Evolutionary conservation across 2,329 filamentous ascomycete genomes (phyloP), one percentile per base, ranked within the genome.

Genomic region (Biscogniauxia marginata): DNA sequence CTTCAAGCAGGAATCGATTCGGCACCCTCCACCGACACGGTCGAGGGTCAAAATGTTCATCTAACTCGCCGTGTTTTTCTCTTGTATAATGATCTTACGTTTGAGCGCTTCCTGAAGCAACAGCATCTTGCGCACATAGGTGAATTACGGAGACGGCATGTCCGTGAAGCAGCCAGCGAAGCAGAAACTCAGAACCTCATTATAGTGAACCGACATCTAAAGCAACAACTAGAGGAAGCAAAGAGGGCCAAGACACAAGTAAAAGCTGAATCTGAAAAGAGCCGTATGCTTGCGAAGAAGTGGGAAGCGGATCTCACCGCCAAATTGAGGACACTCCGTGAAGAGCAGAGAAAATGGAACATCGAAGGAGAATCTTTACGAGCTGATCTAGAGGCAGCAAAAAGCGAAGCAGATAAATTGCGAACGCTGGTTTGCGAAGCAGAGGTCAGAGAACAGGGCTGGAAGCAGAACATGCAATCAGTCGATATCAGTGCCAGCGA

Each of bases 51-150:
- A 62, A 63, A 64, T 23, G 75, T 81, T 1, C 83, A 85, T 61
- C 74, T 95, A 3, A 86, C 91, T 62, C 83, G 88, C 45, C 87
- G 92, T 64, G 83, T 91, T n/a, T 82, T 91, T 52, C 75, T 93
- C 2, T 73, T 95, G 9, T 85, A 88, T 46, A 95, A 93, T 59
- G 90, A 95, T 64, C 77, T 95, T 46, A 90, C 89, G 62, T 95
- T 93, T 66, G 91, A 95, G 70, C 82, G 89, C 22, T 93, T 91
- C 71, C 81, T 93, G 65, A 93, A 93, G 69, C 85, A 91, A 61
- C 90, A 95, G 66, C 90, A 93, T 70, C 84, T 93, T 62, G 84
- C 87, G 1, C 89, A 93, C 57, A 93, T 95, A 67, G 89, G 89
- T 1, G 88, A 91, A 66, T 74, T 95, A 45, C 87, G 90, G 63